Evolutionary conservation across 106 monocot genomes (phyloP).

Genomic region (Hemerocallis citrina): DNA sequence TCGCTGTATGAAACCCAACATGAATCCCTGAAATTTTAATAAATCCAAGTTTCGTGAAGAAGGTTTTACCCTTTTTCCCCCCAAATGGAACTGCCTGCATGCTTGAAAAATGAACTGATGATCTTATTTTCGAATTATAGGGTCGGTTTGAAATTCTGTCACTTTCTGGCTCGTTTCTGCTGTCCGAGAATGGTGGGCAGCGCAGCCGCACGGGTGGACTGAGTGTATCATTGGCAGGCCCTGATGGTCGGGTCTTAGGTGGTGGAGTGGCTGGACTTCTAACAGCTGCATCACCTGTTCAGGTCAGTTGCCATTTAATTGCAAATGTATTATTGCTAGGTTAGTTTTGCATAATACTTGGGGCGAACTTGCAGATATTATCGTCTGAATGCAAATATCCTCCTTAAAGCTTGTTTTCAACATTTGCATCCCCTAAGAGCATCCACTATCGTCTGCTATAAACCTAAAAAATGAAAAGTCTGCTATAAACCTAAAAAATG

Average conservation of each 20-base stretch:
- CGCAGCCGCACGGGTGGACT: slow-evolving; percentile 92
- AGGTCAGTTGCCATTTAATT: slow-evolving; percentile 30
- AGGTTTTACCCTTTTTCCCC: too few species aligned
- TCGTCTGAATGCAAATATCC: too few species aligned
- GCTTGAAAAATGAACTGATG: not conserved
- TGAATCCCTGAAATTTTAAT: too few species aligned
- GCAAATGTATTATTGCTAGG: not conserved
- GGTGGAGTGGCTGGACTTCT: slow-evolving; percentile 89
- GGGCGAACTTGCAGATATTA: too few species aligned
- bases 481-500: too few species aligned
- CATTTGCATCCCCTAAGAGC: too few species aligned
- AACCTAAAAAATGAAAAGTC: too few species aligned
- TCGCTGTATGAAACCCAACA: too few species aligned
- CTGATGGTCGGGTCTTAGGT: slow-evolving; percentile 91
- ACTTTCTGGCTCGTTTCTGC: slow-evolving; percentile 85
- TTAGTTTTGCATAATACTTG: not conserved
- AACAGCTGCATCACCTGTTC: slow-evolving; percentile 91
- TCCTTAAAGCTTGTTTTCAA: too few species aligned
- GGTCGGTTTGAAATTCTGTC: slow-evolving; percentile 96
- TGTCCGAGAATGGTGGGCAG: slow-evolving; percentile 72
- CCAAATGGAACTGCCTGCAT: too few species aligned
- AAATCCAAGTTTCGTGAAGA: too few species aligned
- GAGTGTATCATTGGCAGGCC: slow-evolving; percentile 87
- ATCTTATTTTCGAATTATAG: slow-evolving; percentile 22
- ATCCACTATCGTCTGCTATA: too few species aligned